phyloP scores from a whole-genome alignment of 306 rosid genomes.

The Gastrolobium bilobum region DNA sequence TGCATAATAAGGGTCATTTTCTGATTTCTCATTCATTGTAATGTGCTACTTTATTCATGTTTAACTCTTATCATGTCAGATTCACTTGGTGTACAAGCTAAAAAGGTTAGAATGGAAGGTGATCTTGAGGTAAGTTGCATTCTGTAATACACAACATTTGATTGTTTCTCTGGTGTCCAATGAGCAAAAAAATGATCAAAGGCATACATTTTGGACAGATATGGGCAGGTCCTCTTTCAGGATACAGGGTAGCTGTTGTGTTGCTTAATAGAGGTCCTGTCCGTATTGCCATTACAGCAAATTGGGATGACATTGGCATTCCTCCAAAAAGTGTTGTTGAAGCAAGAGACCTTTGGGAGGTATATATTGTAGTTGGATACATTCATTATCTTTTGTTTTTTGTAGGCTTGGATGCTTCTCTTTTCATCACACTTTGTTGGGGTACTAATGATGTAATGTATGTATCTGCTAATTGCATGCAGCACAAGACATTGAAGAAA shows the following conservation, averaged over 20 bases:
- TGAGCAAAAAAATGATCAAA: constrained; percentile 14
- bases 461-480: constrained; percentile 51
- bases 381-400: constrained; percentile 13
- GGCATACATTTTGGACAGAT: constrained; percentile 55
- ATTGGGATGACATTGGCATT: constrained; percentile 92
- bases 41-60: background rate
- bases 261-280: constrained; percentile 72
- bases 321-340: constrained; percentile 65
- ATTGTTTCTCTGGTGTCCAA: background rate
- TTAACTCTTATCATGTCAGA: constrained; percentile 52
- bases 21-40: constrained; percentile 1
- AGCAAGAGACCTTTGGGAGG: constrained; percentile 98
- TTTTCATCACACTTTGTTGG: background rate
- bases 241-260: constrained; percentile 73
- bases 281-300: constrained; percentile 56
- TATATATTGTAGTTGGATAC: constrained; percentile 22
- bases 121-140: constrained; percentile 70
- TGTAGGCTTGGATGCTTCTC: background rate
- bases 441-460: background rate
- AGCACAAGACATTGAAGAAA: constrained; percentile 79
- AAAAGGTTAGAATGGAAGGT: constrained; percentile 92
- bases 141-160: background rate
- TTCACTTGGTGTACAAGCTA: constrained; percentile 85
- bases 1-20: background rate
- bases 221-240: constrained; percentile 96